A percentile compares a stretch with the other conserved stretches of the same genome.
phyloP scores from a whole-genome alignment of 345 rosid genomes.

The Microcos paniculata region DNA sequence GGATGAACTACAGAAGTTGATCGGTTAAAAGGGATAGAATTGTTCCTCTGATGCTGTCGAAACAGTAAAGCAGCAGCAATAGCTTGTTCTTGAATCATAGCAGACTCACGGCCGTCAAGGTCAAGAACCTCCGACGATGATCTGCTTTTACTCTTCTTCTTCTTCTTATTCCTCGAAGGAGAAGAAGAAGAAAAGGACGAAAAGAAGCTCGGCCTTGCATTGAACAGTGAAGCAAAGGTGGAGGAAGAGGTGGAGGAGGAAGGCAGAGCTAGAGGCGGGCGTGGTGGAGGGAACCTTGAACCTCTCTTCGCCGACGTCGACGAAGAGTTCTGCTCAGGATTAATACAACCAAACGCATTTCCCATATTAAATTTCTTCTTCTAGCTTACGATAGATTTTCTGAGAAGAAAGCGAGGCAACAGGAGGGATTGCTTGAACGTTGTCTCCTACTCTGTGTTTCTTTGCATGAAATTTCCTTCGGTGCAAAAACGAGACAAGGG shows the following conservation, averaged over 20 bases:
- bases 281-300: neutral
- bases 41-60: neutral
- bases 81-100: neutral
- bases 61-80: neutral
- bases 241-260: neutral
- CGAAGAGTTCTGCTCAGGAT: neutral
- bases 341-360: neutral
- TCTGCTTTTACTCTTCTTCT: neutral
- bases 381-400: no score
- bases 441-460: no score
- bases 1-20: neutral
- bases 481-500: no score
- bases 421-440: no score
- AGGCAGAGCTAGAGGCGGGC: neutral
- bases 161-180: no score
- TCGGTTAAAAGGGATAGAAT: neutral
- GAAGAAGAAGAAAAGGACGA: neutral
- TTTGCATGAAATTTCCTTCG: no score
- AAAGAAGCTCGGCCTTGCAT: neutral
- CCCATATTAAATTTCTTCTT: neutral
- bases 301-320: neutral
- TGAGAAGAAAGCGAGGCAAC: no score
- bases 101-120: neutral
- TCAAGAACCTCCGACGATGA: neutral
- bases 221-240: neutral